Base-by-base conservation (phyloP, 2,329 filamentous ascomycete genomes). In the Colletotrichum truncatum region DNA sequence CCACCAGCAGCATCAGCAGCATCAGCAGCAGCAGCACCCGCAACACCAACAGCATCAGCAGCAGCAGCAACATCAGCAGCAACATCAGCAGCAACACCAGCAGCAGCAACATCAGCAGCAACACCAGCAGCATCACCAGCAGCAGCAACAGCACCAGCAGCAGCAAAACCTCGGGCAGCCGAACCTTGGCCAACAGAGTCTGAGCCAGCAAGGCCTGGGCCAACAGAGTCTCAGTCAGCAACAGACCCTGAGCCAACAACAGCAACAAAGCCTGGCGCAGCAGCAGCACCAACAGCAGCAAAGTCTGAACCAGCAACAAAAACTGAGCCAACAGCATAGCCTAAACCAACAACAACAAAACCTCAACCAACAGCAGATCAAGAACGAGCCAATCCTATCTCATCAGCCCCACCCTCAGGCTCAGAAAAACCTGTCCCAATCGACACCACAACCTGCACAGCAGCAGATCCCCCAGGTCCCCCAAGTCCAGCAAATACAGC, bases 151-250 rank as follows among this genome's bases (percentile, higher is more conserved):
- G 51, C 48, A 69, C 66, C 61, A 70, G 10, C 61, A 67, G 21
- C 77, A 77, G 56, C 75, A 75, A 56, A 64, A 68, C 14, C 69
- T 77, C 60, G 65, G 67, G 7, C 76, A 77, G 34, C 75, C 76
- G 48, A 69, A 70, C 36, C 65, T 71, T 61, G 67, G 66, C n/a
- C 72, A 76, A 16, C 73, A 73, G 45, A 64, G 67, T 8, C 66
- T 76, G 34, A 68, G 68, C 38, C 73, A 72, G 43, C 70, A 73
- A 49, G 43, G 58, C 12, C 56, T 71, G 30, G 74, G 75, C 53
- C 74, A 75, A 52, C 74, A 75, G 58, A 65, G 70, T 8, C 70
- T 77, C 55, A 67, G 68, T 9, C 76, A 77, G 39, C 75, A 77
- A 43, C 73, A 73, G 41, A 66, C 69, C 10, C 62, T 76, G 51